Evolutionary conservation across 768 basidiomycete species (phyloP).

Genomic region (Strobilomyces confusus): DNA sequence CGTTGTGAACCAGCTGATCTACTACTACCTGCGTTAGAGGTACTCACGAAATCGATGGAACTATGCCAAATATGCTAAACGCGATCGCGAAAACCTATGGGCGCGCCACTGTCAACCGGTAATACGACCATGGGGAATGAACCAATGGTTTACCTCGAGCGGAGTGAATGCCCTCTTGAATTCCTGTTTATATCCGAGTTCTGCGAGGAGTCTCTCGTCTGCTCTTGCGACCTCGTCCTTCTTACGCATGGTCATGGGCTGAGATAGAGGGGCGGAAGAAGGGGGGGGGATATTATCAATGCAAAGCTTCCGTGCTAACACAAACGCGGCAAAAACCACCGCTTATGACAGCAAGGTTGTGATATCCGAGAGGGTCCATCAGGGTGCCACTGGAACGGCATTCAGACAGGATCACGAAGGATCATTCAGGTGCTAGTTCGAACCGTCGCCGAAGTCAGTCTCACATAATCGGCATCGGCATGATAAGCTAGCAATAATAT

Average conservation of each 20-base stretch:
- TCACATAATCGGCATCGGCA: no score
- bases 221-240: conserved; percentile 9
- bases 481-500: no score
- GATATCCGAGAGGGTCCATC: no score
- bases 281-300: no score
- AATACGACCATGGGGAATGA: not conserved
- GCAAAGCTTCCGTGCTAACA: no score
- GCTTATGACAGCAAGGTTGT: no score
- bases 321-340: no score
- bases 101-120: not conserved
- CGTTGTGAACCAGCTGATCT: not conserved
- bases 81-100: conserved; percentile 64
- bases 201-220: conserved; percentile 33
- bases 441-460: no score
- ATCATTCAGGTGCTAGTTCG: no score
- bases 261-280: not conserved
- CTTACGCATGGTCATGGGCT: conserved; percentile 9
- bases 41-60: conserved; percentile 58
- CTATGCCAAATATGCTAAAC: conserved; percentile 67
- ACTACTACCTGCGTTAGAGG: conserved; percentile 13
- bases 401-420: no score
- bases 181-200: conserved; percentile 37
- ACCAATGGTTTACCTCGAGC: conserved; percentile 26
- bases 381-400: no score
- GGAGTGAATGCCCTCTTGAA: conserved; percentile 36